Evolutionary conservation across 2,329 filamentous ascomycete species (phyloP), one percentile per base, ranked within the genome.

Genomic region (Fusarium devonianum): DNA sequence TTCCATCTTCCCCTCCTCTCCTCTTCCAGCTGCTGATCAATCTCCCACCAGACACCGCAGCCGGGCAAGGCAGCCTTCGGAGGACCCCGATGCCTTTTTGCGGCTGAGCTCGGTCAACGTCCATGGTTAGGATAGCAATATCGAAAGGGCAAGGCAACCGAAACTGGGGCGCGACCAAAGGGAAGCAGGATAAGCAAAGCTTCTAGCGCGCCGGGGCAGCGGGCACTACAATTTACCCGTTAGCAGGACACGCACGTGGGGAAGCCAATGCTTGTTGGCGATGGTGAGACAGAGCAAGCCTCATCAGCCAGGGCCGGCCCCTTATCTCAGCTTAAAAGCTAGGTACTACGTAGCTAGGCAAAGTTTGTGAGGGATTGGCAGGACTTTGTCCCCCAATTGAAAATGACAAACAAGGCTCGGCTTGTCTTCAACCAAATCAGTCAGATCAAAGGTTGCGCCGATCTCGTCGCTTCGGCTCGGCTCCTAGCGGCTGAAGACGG

Each of bases 101-200:
- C 58, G 60, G 62, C 62, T 64, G 62, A 63, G 23, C 55, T 64
- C 62, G 57, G 62, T 58, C 52, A 54, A 53, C 49, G 26, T 49
- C 56, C 58, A 53, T 49, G 51, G 57, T 23, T 30, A 56, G n/a
- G n/a, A 47, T 16, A 25, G 25, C 32, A 32, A 30, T 28, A 33
- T 26, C 39, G 7, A 14, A 22, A 32, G 36, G 43, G 42, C 23
- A 56, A 30, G 53, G 49, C 37, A 35, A 52, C 33, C 36, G 37
- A 58, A 53, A 33, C 44, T 26, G 39, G 23, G 30, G 28, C 35
- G 49, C 44, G 35, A 37, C 30, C 25, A n/a, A 32, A 36, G 37
- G 22, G 37, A 49, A 44, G 46, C 21, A 60, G 35, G 56, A 57
- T 57, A 46, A 53, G 40, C 48, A 45, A n/a, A n/a, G 30, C 39